Percentiles rank a stretch among this genome's conserved stretches.
Conservation (phyloP, 2,329 filamentous ascomycete genomes). For the Alternaria sp. region DNA sequence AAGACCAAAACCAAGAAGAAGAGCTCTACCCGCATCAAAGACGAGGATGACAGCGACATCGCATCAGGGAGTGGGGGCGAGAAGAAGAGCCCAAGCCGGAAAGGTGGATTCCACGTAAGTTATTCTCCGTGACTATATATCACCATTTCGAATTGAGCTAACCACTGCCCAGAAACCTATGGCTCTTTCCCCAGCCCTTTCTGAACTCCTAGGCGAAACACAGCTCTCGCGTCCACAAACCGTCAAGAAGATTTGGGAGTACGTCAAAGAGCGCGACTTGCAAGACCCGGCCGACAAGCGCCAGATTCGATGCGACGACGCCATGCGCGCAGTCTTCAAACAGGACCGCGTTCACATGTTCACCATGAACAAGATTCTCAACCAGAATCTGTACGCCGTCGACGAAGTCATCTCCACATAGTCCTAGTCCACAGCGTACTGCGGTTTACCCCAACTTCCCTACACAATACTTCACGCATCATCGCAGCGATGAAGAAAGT, state of each 20-base stretch:
- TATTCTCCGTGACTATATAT: not conserved
- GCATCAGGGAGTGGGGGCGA: slow-evolving; percentile 67
- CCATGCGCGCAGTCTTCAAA: slow-evolving; percentile 92
- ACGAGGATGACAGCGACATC: slow-evolving; percentile 81
- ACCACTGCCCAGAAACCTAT: slow-evolving; percentile 70
- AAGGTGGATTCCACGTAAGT: slow-evolving; percentile 86
- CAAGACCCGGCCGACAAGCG: slow-evolving; percentile 93
- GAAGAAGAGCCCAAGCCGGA: slow-evolving; percentile 75
- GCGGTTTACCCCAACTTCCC: not conserved
- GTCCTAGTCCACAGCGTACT: not conserved
- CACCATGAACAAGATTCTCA: slow-evolving; percentile 97
- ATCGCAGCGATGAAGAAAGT: not conserved
- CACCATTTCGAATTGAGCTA: slow-evolving; percentile 43
- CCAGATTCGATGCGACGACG: slow-evolving; percentile 91
- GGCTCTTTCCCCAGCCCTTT: slow-evolving; percentile 74
- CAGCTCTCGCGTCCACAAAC: slow-evolving; percentile 94
- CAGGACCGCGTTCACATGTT: slow-evolving; percentile 96
- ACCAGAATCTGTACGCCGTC: slow-evolving; percentile 85
- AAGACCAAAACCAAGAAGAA: slow-evolving; percentile 74
- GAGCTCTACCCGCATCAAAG: slow-evolving; percentile 74
- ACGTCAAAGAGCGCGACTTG: slow-evolving; percentile 87
- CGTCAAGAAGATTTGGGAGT: slow-evolving; percentile 95
- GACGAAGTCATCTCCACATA: slow-evolving; percentile 64
- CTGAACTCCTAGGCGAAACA: slow-evolving; percentile 74
- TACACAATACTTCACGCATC: not conserved